Evolutionary conservation across 2,329 filamentous ascomycete genomes (phyloP).

Genomic region (Neophaeococcomyces aloes): DNA sequence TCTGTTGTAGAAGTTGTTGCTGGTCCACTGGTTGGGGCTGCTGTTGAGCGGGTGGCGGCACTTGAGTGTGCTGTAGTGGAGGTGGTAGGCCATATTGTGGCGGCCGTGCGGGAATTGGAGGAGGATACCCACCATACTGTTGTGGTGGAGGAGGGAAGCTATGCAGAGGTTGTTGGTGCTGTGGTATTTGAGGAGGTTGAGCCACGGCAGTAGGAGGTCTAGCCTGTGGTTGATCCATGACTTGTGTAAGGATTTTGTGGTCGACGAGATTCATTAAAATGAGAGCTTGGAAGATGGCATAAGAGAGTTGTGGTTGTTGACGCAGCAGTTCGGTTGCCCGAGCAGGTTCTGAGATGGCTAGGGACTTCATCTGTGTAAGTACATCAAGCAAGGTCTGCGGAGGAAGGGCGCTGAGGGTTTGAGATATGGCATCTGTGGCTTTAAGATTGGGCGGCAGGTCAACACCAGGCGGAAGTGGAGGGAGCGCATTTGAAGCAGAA

Average conservation of each 20-base stretch:
- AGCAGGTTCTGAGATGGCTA: constrained; percentile 70
- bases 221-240: constrained; percentile 52
- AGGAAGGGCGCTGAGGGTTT: constrained; percentile 76
- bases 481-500: constrained; percentile 38
- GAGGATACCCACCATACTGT: constrained; percentile 15
- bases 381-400: constrained; percentile 86
- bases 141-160: constrained; percentile 21
- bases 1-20: constrained; percentile 66
- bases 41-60: constrained; percentile 36
- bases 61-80: constrained; percentile 31
- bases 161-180: constrained; percentile 21
- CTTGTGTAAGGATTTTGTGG: constrained; percentile 66
- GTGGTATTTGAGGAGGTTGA: constrained; percentile 27
- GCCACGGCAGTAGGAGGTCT: constrained; percentile 18
- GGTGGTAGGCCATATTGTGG: constrained; percentile 29
- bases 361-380: constrained; percentile 82
- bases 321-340: constrained; percentile 78
- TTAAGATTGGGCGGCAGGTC: constrained; percentile 74
- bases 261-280: constrained; percentile 89
- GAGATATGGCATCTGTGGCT: constrained; percentile 82
- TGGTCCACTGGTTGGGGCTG: constrained; percentile 41
- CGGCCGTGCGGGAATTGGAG: constrained; percentile 21
- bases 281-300: constrained; percentile 89
- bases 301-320: constrained; percentile 83
- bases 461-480: constrained; percentile 71